Conservation (phyloP, 306 rosid genomes). For the Prunus salicina region DNA sequence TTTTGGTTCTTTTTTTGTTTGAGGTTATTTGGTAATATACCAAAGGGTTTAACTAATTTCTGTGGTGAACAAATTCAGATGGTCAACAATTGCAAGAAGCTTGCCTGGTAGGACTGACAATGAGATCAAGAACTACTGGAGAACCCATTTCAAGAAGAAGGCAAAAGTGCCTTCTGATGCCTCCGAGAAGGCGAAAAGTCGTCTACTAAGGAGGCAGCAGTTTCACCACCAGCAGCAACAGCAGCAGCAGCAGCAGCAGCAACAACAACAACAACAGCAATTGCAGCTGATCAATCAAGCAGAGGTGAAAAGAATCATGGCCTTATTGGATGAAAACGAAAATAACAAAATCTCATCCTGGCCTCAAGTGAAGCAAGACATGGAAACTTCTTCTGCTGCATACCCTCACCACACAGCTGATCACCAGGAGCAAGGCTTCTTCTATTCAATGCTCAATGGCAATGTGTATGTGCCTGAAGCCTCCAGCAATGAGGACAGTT, state of each 20-base stretch:
- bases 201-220: constrained; percentile 57
- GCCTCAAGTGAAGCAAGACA: constrained; percentile 49
- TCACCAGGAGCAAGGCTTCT: constrained; percentile 42
- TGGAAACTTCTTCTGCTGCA: constrained; percentile 12
- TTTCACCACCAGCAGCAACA: constrained; percentile 55
- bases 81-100: constrained; percentile 95
- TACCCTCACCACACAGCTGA: constrained; percentile 34
- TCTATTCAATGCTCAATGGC: constrained; percentile 41
- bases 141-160: constrained; percentile 94
- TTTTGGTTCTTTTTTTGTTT: background rate
- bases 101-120: constrained; percentile 97
- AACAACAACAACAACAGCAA: constrained; percentile 10
- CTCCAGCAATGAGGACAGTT: constrained; percentile 36
- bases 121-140: constrained; percentile 92
- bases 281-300: constrained; percentile 34
- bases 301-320: constrained; percentile 59
- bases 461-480: constrained; percentile 35
- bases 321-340: constrained; percentile 51
- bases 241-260: constrained; percentile 38
- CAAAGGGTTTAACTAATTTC: background rate
- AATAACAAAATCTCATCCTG: constrained; percentile 23
- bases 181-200: constrained; percentile 56
- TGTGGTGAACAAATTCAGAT: constrained; percentile 33
- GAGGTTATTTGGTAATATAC: background rate
- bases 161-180: constrained; percentile 46